Evolutionary conservation across 2,329 filamentous ascomycete genomes (phyloP).

Genomic region (Pezicula rhizophila): DNA sequence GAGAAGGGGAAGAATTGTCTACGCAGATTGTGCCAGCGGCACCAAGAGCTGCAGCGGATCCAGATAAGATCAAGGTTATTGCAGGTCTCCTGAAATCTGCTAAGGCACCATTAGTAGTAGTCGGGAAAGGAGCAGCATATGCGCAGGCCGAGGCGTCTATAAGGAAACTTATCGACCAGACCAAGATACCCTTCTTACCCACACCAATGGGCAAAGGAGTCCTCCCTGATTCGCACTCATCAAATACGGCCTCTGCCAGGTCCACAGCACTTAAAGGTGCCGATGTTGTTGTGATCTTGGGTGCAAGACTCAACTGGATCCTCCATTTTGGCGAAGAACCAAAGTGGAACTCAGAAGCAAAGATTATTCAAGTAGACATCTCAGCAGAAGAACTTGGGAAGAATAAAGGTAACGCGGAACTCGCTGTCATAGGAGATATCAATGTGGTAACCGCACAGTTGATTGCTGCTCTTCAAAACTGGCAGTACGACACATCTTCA

Average conservation of each 20-base stretch:
- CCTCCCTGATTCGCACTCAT: conserved; percentile 44
- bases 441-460: conserved; percentile 42
- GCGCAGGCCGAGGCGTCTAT: conserved; percentile 41
- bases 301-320: conserved; percentile 53
- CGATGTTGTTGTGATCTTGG: conserved; percentile 48
- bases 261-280: conserved; percentile 46
- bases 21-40: conserved; percentile 27
- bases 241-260: conserved; percentile 47
- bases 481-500: conserved; percentile 35
- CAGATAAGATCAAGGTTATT: conserved; percentile 34
- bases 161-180: conserved; percentile 37
- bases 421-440: conserved; percentile 47
- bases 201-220: conserved; percentile 56
- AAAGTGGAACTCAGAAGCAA: conserved; percentile 44
- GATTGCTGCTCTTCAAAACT: conserved; percentile 32
- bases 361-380: conserved; percentile 50
- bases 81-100: conserved; percentile 39
- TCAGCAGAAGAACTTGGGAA: conserved; percentile 46
- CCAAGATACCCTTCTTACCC: conserved; percentile 47
- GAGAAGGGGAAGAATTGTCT: conserved; percentile 21
- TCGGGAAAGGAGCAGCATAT: conserved; percentile 52
- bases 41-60: conserved; percentile 39
- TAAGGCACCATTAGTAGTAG: conserved; percentile 43
- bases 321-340: conserved; percentile 48
- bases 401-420: conserved; percentile 39